Percentiles rank a stretch among this genome's conserved stretches.
Evolutionary conservation across 106 monocot species (phyloP).

Genomic region (Narthecium ossifragum): DNA sequence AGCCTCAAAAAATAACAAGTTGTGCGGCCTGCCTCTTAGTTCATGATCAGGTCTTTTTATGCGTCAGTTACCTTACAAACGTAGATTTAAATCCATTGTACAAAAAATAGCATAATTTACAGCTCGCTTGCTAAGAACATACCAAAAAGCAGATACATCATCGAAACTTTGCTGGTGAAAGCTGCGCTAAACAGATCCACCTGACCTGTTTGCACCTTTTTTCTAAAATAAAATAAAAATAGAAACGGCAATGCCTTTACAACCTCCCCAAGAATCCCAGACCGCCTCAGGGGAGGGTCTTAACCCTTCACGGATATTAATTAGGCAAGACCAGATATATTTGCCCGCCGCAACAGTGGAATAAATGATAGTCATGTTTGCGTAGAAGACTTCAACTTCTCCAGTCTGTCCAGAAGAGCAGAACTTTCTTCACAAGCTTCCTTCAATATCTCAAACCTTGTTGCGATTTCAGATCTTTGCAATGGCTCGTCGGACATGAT

Average conservation of each 20-base stretch:
- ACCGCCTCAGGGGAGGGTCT: not conserved
- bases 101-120: too few relatives aligned
- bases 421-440: constrained; percentile 77
- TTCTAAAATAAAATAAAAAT: not conserved
- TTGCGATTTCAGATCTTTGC: constrained; percentile 20
- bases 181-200: too few relatives aligned
- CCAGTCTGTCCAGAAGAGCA: constrained; percentile 51
- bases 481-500: constrained; percentile 15
- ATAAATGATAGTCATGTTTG: not conserved
- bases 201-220: not conserved
- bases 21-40: too few relatives aligned
- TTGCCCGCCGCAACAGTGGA: not conserved
- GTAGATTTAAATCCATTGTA: too few relatives aligned
- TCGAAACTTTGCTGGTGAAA: too few relatives aligned
- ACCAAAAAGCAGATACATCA: too few relatives aligned
- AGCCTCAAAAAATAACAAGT: too few relatives aligned
- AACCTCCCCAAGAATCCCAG: not conserved
- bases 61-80: too few relatives aligned
- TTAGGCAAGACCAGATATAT: too few relatives aligned
- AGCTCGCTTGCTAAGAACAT: too few relatives aligned
- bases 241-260: not conserved
- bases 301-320: too few relatives aligned
- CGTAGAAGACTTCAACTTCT: constrained; percentile 37
- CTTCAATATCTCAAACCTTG: constrained; percentile 48
- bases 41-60: too few relatives aligned